phyloP scores from a whole-genome alignment of 1,139 yeast genomes.

The Nadsonia starkeyi-henricii region DNA sequence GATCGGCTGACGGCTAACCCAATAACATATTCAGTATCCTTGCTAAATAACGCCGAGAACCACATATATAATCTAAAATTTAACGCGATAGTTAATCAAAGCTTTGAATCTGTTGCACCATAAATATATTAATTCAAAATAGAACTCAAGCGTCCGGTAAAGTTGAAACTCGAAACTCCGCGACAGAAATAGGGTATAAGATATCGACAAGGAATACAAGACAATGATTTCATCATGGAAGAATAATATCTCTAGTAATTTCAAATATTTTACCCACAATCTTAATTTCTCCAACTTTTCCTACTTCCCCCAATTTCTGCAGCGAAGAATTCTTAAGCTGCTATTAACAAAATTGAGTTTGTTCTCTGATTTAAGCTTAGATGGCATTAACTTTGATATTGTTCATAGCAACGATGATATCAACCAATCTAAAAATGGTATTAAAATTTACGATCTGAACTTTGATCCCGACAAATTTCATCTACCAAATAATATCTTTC shows the following conservation, averaged over 20 bases:
- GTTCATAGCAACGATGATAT: background rate
- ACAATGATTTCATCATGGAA: background rate
- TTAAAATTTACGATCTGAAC: background rate
- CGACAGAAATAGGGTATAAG: no score
- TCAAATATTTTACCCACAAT: background rate
- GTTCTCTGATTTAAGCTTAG: background rate
- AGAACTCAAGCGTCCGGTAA: no score
- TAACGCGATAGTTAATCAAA: no score
- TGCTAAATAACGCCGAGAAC: no score
- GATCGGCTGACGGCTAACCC: no score
- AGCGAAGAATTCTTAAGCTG: background rate
- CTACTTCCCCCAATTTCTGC: background rate
- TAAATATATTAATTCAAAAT: no score
- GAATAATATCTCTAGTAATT: background rate
- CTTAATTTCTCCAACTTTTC: background rate
- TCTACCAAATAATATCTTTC: background rate
- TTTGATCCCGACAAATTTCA: background rate
- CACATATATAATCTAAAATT: no score
- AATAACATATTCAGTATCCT: no score
- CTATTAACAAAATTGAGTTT: background rate
- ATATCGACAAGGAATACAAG: background rate
- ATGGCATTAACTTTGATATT: background rate
- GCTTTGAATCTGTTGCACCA: no score
- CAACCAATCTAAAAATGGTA: background rate
- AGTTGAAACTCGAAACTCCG: no score